Conservation (phyloP, 108 stramenopile genomes). For the Discostella stelligeroides region DNA sequence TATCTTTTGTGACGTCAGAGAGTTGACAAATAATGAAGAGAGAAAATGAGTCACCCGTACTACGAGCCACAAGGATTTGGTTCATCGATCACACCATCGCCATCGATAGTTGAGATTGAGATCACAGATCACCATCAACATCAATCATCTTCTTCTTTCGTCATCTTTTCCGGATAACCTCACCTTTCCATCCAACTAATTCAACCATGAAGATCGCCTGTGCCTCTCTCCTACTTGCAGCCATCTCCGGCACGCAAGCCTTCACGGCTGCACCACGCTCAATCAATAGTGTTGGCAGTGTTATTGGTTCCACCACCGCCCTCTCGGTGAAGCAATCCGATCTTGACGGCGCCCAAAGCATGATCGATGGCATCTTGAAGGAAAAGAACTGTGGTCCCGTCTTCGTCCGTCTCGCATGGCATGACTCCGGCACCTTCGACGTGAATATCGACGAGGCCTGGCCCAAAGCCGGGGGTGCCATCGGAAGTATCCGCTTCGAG, state of each 20-base stretch:
- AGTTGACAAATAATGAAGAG: too few relatives aligned
- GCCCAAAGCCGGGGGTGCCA: conserved; percentile 74
- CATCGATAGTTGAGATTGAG: too few relatives aligned
- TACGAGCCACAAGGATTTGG: too few relatives aligned
- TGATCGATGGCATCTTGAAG: conserved; percentile 88
- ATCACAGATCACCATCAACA: too few relatives aligned
- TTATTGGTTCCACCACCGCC: conserved; percentile 33
- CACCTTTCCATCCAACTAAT: neutral
- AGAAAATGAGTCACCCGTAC: too few relatives aligned
- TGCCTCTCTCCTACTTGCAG: conserved; percentile 35
- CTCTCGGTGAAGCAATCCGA: conserved; percentile 69
- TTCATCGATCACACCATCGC: too few relatives aligned
- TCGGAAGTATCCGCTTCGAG: conserved; percentile 89
- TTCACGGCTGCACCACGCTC: conserved; percentile 27
- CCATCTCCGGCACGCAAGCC: conserved; percentile 30
- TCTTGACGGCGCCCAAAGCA: conserved; percentile 84
- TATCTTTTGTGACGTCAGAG: too few relatives aligned
- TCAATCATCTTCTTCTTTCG: too few relatives aligned
- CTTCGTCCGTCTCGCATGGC: conserved; percentile 97
- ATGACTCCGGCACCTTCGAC: conserved; percentile 91
- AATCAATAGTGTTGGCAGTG: too few relatives aligned
- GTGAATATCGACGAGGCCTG: conserved; percentile 58
- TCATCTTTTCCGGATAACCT: neutral
- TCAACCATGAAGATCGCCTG: conserved; percentile 46
- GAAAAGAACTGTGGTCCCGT: conserved; percentile 89